Evolutionary conservation across 1,284 basidiomycete genomes (phyloP).

Genomic region (Stygiomarasmius scandens): DNA sequence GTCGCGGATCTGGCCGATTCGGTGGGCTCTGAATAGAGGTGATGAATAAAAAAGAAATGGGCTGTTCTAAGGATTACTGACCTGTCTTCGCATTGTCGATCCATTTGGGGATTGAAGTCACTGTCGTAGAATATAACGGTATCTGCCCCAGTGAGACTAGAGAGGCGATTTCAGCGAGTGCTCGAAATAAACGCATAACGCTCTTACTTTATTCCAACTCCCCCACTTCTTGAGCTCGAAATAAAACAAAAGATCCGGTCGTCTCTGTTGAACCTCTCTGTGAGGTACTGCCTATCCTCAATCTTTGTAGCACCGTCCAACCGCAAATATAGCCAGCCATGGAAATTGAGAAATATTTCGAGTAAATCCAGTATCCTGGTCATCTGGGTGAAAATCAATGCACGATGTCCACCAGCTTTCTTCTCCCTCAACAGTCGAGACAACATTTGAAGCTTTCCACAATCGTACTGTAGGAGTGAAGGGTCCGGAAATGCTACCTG

Average conservation of each 20-base stretch:
- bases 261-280: conserved; percentile 96
- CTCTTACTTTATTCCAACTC: conserved; percentile 92
- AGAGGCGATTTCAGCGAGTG: conserved; percentile 3
- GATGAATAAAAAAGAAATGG: conserved; percentile 9
- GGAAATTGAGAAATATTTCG: conserved; percentile 91
- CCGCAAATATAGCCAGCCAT: conserved; percentile 92
- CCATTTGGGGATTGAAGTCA: conserved; percentile 98
- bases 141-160: conserved; percentile 92
- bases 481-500: conserved; percentile 95
- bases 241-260: conserved; percentile 92
- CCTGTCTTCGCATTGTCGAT: conserved; percentile 95
- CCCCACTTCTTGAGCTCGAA: conserved; percentile 90
- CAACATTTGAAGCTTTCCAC: conserved; percentile 92
- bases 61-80: conserved; percentile 32
- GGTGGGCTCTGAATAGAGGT: conserved; percentile 66
- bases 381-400: conserved; percentile 98
- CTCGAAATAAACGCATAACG: background rate
- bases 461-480: conserved; percentile 92
- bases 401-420: conserved; percentile 86
- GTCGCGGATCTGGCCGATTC: conserved; percentile 95
- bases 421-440: conserved; percentile 79
- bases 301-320: conserved; percentile 95
- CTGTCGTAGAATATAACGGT: conserved; percentile 97
- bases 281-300: conserved; percentile 93
- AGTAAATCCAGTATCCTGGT: conserved; percentile 93